These are phyloP conservation scores for Blastocystis hominis DNA, from an alignment of 352 stramenopile species.

Conservation along the genomic window DNA sequence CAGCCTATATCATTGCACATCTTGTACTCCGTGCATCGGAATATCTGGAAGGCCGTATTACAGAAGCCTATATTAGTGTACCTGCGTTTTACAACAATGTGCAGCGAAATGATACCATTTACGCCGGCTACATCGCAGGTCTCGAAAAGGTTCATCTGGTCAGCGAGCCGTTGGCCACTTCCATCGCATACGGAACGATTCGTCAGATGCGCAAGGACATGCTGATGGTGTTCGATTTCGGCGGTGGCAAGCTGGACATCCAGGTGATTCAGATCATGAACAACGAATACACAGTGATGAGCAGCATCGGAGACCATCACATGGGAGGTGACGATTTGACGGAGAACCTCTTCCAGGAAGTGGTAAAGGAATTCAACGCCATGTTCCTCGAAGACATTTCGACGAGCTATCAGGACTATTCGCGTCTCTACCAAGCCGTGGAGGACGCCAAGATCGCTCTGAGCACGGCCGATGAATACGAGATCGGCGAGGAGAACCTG, in stretches of 20 bases:
- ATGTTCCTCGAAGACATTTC: neutral
- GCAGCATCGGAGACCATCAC: slow-evolving; percentile 76
- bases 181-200: slow-evolving; percentile 44
- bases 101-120: slow-evolving; percentile 75
- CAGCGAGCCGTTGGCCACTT: slow-evolving; percentile 71
- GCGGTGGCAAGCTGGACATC: slow-evolving; percentile 70
- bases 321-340: slow-evolving; percentile 71
- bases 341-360: neutral
- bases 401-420: neutral
- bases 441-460: slow-evolving; percentile 22
- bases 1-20: slow-evolving; percentile 2
- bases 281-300: slow-evolving; percentile 64
- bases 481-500: slow-evolving; percentile 1
- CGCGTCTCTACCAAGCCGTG: neutral
- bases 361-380: neutral
- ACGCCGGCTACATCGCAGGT: slow-evolving; percentile 77
- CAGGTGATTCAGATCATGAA: slow-evolving; percentile 32
- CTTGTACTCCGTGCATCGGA: slow-evolving; percentile 44
- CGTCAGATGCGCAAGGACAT: neutral
- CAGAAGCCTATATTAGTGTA: slow-evolving; percentile 75
- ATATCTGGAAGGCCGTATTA: slow-evolving; percentile 62
- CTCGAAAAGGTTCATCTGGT: slow-evolving; percentile 83
- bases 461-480: slow-evolving; percentile 11
- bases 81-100: slow-evolving; percentile 79
- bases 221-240: slow-evolving; percentile 66